A percentile compares a stretch with the other conserved stretches of the same genome.
phyloP scores from a whole-genome alignment of 495 filamentous ascomycete species.

The Amniculicola lignicola region DNA sequence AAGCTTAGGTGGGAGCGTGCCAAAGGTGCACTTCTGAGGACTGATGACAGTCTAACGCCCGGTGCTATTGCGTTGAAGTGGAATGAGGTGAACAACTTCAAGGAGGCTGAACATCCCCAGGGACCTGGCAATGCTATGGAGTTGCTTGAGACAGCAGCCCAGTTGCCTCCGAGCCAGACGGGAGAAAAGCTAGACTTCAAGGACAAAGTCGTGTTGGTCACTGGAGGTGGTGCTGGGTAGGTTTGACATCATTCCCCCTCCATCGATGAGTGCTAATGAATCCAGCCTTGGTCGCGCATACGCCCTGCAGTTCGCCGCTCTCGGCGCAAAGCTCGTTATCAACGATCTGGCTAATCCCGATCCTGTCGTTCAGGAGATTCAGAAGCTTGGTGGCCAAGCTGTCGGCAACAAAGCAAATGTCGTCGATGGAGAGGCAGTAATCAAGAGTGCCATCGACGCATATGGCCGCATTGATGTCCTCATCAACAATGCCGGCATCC shows the following conservation, averaged over 20 bases:
- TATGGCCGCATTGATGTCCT: constrained; percentile 93
- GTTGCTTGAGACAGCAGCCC: constrained; percentile 80
- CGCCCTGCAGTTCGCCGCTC: constrained; percentile 83
- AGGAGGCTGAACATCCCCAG: constrained; percentile 73
- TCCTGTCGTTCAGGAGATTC: constrained; percentile 85
- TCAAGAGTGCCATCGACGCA: constrained; percentile 89
- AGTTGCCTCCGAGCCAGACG: constrained; percentile 62
- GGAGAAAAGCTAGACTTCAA: constrained; percentile 82
- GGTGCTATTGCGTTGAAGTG: constrained; percentile 85
- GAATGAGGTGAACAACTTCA: constrained; percentile 84
- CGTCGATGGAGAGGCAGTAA: constrained; percentile 88
- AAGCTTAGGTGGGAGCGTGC: constrained; percentile 96
- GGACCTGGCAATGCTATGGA: constrained; percentile 88
- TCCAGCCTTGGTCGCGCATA: constrained; percentile 85
- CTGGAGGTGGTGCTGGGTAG: constrained; percentile 83
- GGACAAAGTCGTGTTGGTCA: constrained; percentile 87
- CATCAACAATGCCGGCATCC: constrained; percentile 96
- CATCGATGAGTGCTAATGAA: constrained; percentile 8
- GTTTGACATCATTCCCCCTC: constrained; percentile 29
- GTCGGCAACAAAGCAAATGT: constrained; percentile 90
- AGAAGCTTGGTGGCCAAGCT: constrained; percentile 83
- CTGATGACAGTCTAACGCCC: constrained; percentile 83
- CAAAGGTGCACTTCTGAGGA: constrained; percentile 84
- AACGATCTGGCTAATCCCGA: constrained; percentile 97
- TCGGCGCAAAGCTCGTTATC: constrained; percentile 86